Percentiles rank a stretch among this genome's conserved stretches.
Conservation (phyloP, 495 filamentous ascomycete species). For the Hyaloscypha finlandica region DNA sequence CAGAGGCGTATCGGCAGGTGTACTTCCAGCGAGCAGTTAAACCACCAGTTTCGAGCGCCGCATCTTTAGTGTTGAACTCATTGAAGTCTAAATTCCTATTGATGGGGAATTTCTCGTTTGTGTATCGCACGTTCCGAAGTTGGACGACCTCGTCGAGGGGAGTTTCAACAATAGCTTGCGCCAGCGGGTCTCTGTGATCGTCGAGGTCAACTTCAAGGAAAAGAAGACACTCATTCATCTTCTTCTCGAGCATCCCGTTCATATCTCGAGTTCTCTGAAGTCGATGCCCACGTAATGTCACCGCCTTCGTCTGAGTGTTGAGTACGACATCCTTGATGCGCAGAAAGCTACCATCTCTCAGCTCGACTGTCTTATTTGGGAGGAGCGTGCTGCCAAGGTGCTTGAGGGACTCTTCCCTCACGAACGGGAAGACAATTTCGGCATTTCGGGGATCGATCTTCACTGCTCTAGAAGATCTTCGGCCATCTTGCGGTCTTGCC, state of each 20-base stretch:
- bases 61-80: constrained; percentile 20
- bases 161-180: constrained; percentile 50
- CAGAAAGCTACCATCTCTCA: constrained; percentile 38
- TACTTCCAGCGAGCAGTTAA: constrained; percentile 39
- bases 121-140: constrained; percentile 48
- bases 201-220: constrained; percentile 48
- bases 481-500: not conserved
- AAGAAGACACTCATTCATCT: constrained; percentile 57
- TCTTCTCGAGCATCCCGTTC: constrained; percentile 42
- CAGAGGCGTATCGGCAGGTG: constrained; percentile 31
- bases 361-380: constrained; percentile 35
- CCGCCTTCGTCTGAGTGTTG: constrained; percentile 29
- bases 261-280: constrained; percentile 41
- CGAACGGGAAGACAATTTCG: constrained; percentile 16
- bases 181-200: constrained; percentile 38
- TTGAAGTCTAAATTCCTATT: constrained; percentile 21
- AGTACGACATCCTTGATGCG: constrained; percentile 42
- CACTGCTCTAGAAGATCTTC: not conserved
- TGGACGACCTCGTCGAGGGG: constrained; percentile 36
- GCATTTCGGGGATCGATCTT: constrained; percentile 20
- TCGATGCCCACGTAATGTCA: constrained; percentile 43
- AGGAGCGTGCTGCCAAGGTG: constrained; percentile 23
- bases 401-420: constrained; percentile 27
- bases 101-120: constrained; percentile 50
- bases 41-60: constrained; percentile 32